Percentiles rank a stretch among this genome's conserved stretches.
Conservation (phyloP, 345 rosid species). For the Erodium maritimum region DNA sequence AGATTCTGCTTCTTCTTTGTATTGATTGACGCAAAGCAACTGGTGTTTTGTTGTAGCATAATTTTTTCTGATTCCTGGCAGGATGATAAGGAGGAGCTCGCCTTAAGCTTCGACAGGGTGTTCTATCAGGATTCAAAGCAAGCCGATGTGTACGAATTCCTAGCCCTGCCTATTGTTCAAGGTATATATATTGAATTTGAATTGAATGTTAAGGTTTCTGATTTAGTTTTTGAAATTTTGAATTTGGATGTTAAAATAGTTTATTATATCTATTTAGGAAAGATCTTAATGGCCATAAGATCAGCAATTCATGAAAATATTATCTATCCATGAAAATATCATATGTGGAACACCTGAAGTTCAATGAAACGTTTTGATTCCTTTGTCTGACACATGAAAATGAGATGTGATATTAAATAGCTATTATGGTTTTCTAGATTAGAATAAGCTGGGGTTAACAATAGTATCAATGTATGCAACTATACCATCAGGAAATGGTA, state of each 20-base stretch:
- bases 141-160: slow-evolving; percentile 52
- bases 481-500: background rate
- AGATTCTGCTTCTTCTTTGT: too few relatives aligned
- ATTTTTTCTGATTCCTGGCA: slow-evolving; percentile 4
- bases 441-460: background rate
- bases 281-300: background rate
- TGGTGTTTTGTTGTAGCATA: background rate
- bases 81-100: slow-evolving; percentile 62
- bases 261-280: background rate
- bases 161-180: slow-evolving; percentile 54
- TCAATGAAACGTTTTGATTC: background rate
- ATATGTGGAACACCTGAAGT: too few relatives aligned
- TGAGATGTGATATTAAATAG: background rate
- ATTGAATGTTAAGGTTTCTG: background rate
- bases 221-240: background rate
- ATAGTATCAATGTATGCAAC: background rate
- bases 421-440: background rate
- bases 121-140: slow-evolving; percentile 49
- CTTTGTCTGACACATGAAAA: background rate
- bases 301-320: too few relatives aligned
- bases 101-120: slow-evolving; percentile 51
- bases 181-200: slow-evolving; percentile 22
- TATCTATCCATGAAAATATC: background rate
- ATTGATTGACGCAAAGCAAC: background rate
- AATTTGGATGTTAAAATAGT: background rate